Evolutionary conservation across 192 early-diverging fungal species (phyloP).

Genomic region (Coemansia sp.): DNA sequence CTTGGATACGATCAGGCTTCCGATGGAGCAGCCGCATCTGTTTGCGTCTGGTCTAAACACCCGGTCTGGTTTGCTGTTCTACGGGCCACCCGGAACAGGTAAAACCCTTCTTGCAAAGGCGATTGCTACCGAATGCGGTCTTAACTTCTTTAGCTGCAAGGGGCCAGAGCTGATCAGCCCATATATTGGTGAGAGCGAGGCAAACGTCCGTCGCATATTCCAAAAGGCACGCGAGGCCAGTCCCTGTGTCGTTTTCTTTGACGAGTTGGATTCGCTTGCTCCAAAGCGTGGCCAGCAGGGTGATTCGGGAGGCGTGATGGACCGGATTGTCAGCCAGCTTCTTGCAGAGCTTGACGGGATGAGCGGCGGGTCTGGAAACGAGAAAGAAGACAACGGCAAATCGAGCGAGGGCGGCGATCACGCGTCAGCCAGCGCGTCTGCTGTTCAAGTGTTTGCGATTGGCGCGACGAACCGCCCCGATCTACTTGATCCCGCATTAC

Average conservation of each 20-base stretch:
- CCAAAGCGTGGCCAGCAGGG: conserved; percentile 98
- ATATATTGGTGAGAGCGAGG: conserved; percentile 99
- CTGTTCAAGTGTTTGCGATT: conserved; percentile 91
- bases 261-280: conserved; percentile 97
- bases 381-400: conserved; percentile 22
- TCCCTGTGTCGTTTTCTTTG: conserved; percentile 99
- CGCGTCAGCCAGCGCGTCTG: conserved; percentile 35
- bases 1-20: conserved; percentile 94
- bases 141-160: conserved; percentile 99
- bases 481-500: conserved; percentile 88
- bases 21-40: conserved; percentile 93
- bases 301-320: conserved; percentile 99
- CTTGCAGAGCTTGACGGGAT: conserved; percentile 97
- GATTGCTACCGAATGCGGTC: conserved; percentile 93
- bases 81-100: conserved; percentile 98
- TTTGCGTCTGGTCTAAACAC: conserved; percentile 95
- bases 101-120: conserved; percentile 99
- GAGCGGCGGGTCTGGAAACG: conserved; percentile 57
- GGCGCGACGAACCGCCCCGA: conserved; percentile 99
- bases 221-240: conserved; percentile 94
- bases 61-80: conserved; percentile 89
- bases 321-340: conserved; percentile 96
- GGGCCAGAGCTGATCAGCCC: conserved; percentile 98
- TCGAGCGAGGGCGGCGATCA: conserved; percentile 56
- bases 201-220: conserved; percentile 95